phyloP scores from a whole-genome alignment of 2,329 filamentous ascomycete species.

The Fusarium secorum region DNA sequence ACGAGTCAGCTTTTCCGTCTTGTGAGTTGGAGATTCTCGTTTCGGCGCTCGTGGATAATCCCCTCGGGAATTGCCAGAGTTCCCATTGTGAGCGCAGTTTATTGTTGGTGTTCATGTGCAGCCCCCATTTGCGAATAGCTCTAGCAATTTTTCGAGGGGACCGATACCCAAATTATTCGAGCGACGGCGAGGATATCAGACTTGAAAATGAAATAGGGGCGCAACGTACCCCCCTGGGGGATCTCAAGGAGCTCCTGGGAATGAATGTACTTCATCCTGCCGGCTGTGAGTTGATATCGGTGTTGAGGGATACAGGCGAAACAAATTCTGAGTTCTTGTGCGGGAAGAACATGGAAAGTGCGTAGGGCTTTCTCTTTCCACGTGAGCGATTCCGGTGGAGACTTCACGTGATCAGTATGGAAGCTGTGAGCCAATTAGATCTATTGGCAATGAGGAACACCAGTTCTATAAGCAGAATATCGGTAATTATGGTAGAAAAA shows the following conservation, averaged over 20 bases:
- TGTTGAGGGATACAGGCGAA: slow-evolving; percentile 46
- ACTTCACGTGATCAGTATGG: slow-evolving; percentile 31
- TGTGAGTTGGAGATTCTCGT: slow-evolving; percentile 1
- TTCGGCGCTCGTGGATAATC: background rate
- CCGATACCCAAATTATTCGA: slow-evolving; percentile 16
- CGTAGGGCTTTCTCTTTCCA: slow-evolving; percentile 48
- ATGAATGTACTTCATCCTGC: slow-evolving; percentile 99
- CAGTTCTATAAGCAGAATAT: background rate
- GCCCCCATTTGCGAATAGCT: slow-evolving; percentile 24
- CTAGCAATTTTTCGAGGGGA: slow-evolving; percentile 12
- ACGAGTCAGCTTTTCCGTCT: slow-evolving; percentile 43
- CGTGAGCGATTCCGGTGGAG: slow-evolving; percentile 43
- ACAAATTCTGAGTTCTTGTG: slow-evolving; percentile 22
- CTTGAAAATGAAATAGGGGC: slow-evolving; percentile 28
- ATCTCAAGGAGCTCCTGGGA: slow-evolving; percentile 94
- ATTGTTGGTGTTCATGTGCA: slow-evolving; percentile 24
- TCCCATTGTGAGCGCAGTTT: slow-evolving; percentile 12
- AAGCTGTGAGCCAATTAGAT: slow-evolving; percentile 14
- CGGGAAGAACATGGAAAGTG: slow-evolving; percentile 51
- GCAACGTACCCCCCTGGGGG: slow-evolving; percentile 91
- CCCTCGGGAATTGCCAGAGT: background rate
- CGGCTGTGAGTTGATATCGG: slow-evolving; percentile 59
- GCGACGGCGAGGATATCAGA: background rate
- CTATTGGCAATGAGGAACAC: background rate
- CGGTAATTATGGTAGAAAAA: background rate